A percentile compares a stretch with the other conserved stretches of the same genome.
These are phyloP conservation scores for Lolium multiflorum DNA, from an alignment of 176 grass and related monocot species.

Conservation along the genomic window DNA sequence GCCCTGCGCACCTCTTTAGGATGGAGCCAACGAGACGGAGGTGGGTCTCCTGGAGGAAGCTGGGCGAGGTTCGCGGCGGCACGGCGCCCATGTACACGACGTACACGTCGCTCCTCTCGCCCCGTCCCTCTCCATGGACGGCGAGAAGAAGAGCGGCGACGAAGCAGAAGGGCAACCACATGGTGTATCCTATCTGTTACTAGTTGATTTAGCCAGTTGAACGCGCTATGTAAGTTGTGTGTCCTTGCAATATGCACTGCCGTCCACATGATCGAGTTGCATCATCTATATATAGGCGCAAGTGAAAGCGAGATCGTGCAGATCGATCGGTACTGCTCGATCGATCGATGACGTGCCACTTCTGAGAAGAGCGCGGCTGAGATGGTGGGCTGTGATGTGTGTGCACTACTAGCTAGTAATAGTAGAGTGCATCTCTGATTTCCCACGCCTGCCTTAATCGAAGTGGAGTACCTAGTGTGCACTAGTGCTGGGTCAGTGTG, in stretches of 20 bases:
- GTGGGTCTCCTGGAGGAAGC: constrained; percentile 57
- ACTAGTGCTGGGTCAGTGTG: too few species aligned
- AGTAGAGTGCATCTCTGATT: too few species aligned
- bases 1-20: constrained; percentile 53
- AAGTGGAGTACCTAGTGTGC: too few species aligned
- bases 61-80: constrained; percentile 42
- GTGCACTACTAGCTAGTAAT: too few species aligned
- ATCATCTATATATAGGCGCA: too few species aligned
- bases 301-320: too few species aligned
- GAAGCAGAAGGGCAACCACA: constrained; percentile 37
- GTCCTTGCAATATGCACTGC: background rate
- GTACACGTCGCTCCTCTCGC: constrained; percentile 52
- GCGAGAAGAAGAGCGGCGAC: background rate
- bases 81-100: constrained; percentile 89
- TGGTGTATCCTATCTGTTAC: background rate
- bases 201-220: background rate
- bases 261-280: too few species aligned
- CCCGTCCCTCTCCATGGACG: background rate
- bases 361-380: too few species aligned
- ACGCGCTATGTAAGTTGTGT: background rate
- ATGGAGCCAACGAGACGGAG: constrained; percentile 67
- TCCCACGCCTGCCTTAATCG: too few species aligned
- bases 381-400: too few species aligned
- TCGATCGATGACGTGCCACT: too few species aligned
- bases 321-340: too few species aligned